Evolutionary conservation across 345 rosid species (phyloP).

Genomic region (Cardamine chenopodiifolia): DNA sequence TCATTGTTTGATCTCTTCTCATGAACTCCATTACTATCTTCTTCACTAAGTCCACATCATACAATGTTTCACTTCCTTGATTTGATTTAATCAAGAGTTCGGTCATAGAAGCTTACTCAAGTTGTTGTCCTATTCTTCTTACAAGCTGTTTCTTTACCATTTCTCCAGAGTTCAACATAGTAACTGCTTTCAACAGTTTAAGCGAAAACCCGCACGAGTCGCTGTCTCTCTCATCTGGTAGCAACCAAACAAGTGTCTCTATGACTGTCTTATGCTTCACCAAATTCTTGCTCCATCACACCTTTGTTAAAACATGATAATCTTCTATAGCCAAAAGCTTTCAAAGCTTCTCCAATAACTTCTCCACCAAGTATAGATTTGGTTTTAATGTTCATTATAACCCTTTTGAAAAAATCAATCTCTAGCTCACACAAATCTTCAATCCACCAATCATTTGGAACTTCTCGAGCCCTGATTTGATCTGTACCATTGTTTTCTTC

Average conservation of each 20-base stretch:
- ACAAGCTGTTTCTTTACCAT: constrained; percentile 52
- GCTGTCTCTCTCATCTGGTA: constrained; percentile 70
- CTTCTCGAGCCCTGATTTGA: constrained; percentile 51
- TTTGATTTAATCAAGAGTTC: constrained; percentile 65
- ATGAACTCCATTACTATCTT: constrained; percentile 64
- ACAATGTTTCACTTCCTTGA: constrained; percentile 57
- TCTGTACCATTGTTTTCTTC: constrained; percentile 57
- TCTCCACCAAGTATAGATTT: constrained; percentile 53
- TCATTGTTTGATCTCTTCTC: constrained; percentile 53
- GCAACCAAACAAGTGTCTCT: constrained; percentile 61
- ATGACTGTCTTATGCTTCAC: constrained; percentile 55
- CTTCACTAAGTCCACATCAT: constrained; percentile 65
- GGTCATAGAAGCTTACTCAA: constrained; percentile 69
- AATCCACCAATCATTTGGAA: constrained; percentile 92
- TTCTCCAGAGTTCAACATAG: constrained; percentile 56
- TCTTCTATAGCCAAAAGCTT: constrained; percentile 79
- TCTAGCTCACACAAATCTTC: constrained; percentile 87
- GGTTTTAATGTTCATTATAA: constrained; percentile 52
- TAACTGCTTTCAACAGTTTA: constrained; percentile 75
- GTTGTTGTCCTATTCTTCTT: constrained; percentile 66
- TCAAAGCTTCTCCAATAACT: constrained; percentile 85
- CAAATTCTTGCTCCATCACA: constrained; percentile 50
- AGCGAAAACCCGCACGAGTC: constrained; percentile 79
- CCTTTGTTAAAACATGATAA: constrained; percentile 70
- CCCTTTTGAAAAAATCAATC: constrained; percentile 64